Conservation (phyloP, 805 yeast genomes). For the Candida vaughaniae region DNA sequence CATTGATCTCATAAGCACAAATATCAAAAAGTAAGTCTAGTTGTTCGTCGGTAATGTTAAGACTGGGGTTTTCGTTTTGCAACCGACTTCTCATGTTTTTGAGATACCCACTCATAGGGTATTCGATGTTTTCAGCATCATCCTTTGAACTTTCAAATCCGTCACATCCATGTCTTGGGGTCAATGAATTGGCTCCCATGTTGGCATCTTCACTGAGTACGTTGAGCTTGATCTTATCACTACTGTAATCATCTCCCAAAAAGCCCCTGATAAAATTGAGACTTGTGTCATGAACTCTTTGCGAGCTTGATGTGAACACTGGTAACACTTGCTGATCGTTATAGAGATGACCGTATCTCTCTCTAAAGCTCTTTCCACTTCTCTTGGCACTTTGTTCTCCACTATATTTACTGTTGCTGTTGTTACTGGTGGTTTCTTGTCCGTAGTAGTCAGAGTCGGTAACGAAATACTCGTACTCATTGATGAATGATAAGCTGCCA, state of each 20-base stretch:
- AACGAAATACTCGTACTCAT: conserved; percentile 52
- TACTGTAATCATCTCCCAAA: conserved; percentile 42
- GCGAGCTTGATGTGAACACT: conserved; percentile 54
- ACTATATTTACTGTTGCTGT: conserved; percentile 44
- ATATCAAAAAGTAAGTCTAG: conserved; percentile 51
- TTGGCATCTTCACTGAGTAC: conserved; percentile 44
- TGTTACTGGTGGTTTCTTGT: conserved; percentile 49
- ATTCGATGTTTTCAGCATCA: conserved; percentile 22
- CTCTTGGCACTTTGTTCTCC: conserved; percentile 50
- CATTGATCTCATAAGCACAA: conserved; percentile 78
- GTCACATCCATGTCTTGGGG: conserved; percentile 49
- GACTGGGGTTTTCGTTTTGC: conserved; percentile 25
- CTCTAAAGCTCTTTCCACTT: conserved; percentile 51
- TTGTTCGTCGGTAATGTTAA: conserved; percentile 51
- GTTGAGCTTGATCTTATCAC: conserved; percentile 25
- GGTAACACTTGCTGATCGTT: conserved; percentile 32
- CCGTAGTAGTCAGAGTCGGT: conserved; percentile 38
- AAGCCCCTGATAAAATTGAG: conserved; percentile 58
- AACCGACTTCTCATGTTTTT: conserved; percentile 40
- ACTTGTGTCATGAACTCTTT: conserved; percentile 57
- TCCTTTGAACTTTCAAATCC: conserved; percentile 23
- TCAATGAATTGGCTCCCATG: conserved; percentile 59
- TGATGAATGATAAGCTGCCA: conserved; percentile 54
- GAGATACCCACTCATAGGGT: conserved; percentile 49
- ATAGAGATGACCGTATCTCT: conserved; percentile 49